Base-by-base conservation (phyloP, 2,329 filamentous ascomycete species). In the Didymella arachidicola region DNA sequence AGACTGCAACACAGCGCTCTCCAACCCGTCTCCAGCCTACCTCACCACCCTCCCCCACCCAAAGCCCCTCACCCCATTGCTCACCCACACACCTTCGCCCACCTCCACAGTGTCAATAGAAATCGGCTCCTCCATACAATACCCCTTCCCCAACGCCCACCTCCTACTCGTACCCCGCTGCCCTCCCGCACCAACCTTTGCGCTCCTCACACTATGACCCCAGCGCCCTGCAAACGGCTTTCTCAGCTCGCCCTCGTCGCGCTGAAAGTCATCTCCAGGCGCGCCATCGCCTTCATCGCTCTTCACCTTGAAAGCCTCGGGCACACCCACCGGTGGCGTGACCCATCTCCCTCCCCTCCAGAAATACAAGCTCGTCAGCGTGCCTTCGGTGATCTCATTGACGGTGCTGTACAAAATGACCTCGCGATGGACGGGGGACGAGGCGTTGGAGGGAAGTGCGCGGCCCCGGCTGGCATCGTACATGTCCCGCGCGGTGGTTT, bases 11-110 rank as follows among this genome's bases (percentile, higher is more conserved):
- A 2, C 22, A 22, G 22, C 3, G 22, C 22, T 22, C 22, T 22
- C 22, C 22, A 22, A 22, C 3, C 22, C 22, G 2, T 22, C 22
- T 22, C 22, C 22, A 22, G 22, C 22, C 45, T 54, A 59, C 29
- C 2, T 67, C 3, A 78, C 73, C 1, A 78, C 72, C 42, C 54
- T 72, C 45, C 74, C 74, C 64, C 67, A 72, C 22, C 71, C 68
- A 71, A 96, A 97, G 0, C 94, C 94, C 63, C 90, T 85, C 1
- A 94, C 89, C 0, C 91, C 93, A 75, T 94, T 97, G 75, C 93
- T 97, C 52, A 97, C 79, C 90, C 92, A 96, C 61, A 93, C 90
- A 52, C 88, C 83, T 75, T 97, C 93, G 1, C 89, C 91, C 63
- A 91, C 82, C 3, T 81, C 72, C 12, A 97, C 75, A 7, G 87